Evolutionary conservation across 495 filamentous ascomycete species (phyloP).

Genomic region (Cercophora scortea): DNA sequence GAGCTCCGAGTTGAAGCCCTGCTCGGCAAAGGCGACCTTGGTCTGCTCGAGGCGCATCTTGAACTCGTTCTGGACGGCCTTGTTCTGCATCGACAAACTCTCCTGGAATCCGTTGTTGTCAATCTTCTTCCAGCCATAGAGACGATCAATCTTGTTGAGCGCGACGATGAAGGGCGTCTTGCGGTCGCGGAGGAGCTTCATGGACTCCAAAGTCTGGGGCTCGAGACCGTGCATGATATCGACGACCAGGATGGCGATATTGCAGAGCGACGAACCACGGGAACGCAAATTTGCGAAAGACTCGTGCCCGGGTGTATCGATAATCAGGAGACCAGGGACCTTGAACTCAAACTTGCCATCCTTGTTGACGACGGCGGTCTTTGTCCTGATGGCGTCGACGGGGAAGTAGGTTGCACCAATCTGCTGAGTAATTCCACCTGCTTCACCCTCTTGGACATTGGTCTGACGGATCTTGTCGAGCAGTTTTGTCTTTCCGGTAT

Average conservation of each 20-base stretch:
- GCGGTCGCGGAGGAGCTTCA: slow-evolving; percentile 83
- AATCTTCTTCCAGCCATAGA: slow-evolving; percentile 95
- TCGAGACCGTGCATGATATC: slow-evolving; percentile 99
- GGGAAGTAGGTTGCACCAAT: slow-evolving; percentile 99
- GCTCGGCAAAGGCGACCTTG: slow-evolving; percentile 88
- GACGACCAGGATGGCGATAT: slow-evolving; percentile 98
- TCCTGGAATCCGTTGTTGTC: slow-evolving; percentile 98
- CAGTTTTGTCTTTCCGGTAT: slow-evolving; percentile 99
- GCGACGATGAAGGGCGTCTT: slow-evolving; percentile 99
- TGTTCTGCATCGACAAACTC: slow-evolving; percentile 81
- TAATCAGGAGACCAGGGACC: slow-evolving; percentile 92
- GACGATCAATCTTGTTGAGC: slow-evolving; percentile 99
- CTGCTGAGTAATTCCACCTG: slow-evolving; percentile 99
- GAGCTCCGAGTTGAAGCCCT: slow-evolving; percentile 95
- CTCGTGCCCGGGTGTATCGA: slow-evolving; percentile 99
- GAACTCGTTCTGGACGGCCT: slow-evolving; percentile 93
- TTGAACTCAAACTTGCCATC: slow-evolving; percentile 93
- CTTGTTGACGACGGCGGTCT: slow-evolving; percentile 87
- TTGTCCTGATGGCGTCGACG: slow-evolving; percentile 81
- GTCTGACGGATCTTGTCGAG: slow-evolving; percentile 98
- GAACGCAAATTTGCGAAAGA: slow-evolving; percentile 98
- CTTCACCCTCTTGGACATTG: slow-evolving; percentile 98
- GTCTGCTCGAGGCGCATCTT: slow-evolving; percentile 81
- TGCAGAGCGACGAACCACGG: slow-evolving; percentile 93
- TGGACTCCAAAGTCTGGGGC: slow-evolving; percentile 95